phyloP scores from a whole-genome alignment of 306 rosid genomes.

The Mimosa bimucronata region DNA sequence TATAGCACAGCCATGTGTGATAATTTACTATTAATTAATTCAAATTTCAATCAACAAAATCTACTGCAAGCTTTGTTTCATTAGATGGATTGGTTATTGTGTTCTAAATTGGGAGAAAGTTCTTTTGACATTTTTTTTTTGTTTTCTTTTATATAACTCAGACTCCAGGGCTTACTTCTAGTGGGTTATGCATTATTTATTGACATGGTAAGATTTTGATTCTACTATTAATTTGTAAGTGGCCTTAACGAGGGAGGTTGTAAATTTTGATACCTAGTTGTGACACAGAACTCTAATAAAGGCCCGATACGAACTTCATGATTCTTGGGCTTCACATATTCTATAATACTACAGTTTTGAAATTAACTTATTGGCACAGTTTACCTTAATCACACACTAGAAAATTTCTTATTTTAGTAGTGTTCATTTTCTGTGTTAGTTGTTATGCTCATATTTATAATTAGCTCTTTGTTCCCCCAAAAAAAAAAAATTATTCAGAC shows the following conservation, averaged over 20 bases:
- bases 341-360: not conserved
- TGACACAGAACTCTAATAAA: not conserved
- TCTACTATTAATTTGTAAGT: not conserved
- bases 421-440: not conserved
- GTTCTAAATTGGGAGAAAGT: not conserved
- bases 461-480: no score
- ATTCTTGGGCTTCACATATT: not conserved
- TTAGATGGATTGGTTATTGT: not conserved
- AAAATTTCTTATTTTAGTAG: not conserved
- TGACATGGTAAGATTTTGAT: not conserved
- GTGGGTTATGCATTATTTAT: not conserved
- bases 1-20: conserved; percentile 38
- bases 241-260: not conserved
- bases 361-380: not conserved
- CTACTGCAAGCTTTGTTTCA: not conserved
- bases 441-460: no score
- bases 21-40: not conserved
- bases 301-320: not conserved
- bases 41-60: not conserved
- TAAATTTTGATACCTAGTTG: not conserved
- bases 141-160: not conserved
- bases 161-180: no score
- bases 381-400: not conserved
- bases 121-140: no score
- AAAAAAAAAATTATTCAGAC: no score